A percentile compares a stretch with the other conserved stretches of the same genome.
Evolutionary conservation across 352 stramenopile genomes (phyloP).

Genomic region (Globisporangium viniferum): DNA sequence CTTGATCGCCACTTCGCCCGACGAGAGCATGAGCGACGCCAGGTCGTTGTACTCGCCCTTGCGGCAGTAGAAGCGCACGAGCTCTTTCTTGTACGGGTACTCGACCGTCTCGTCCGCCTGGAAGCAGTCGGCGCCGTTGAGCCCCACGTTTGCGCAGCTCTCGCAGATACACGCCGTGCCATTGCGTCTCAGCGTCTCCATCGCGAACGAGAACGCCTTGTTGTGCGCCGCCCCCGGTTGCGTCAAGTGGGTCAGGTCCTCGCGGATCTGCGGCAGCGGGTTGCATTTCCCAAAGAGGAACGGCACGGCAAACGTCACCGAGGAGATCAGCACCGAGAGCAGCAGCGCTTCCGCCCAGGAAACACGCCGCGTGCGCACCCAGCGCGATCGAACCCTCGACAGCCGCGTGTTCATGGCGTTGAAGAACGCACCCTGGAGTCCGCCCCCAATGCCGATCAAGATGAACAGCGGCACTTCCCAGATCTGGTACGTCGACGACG

Average conservation of each 20-base stretch:
- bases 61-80: constrained; percentile 95
- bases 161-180: constrained; percentile 72
- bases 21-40: constrained; percentile 93
- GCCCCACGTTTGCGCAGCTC: constrained; percentile 41
- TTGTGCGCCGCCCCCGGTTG: constrained; percentile 34
- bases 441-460: constrained; percentile 95
- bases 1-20: constrained; percentile 92
- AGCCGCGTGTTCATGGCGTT: constrained; percentile 94
- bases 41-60: constrained; percentile 97
- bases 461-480: constrained; percentile 95
- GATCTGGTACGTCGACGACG: constrained; percentile 91
- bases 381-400: constrained; percentile 78
- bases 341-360: constrained; percentile 61
- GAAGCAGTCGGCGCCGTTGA: constrained; percentile 60
- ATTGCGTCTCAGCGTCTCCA: constrained; percentile 67
- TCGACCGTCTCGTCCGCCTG: constrained; percentile 61
- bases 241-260: constrained; percentile 50
- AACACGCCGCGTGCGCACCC: constrained; percentile 51
- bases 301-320: constrained; percentile 56
- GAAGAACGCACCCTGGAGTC: constrained; percentile 95
- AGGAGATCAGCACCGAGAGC: constrained; percentile 54
- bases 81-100: constrained; percentile 82
- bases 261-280: constrained; percentile 46
- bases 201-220: constrained; percentile 67
- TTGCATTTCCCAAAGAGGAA: constrained; percentile 68